These are phyloP conservation scores for Hirschfeldia incana DNA, from an alignment of 345 rosid species.

Conservation along the genomic window DNA sequence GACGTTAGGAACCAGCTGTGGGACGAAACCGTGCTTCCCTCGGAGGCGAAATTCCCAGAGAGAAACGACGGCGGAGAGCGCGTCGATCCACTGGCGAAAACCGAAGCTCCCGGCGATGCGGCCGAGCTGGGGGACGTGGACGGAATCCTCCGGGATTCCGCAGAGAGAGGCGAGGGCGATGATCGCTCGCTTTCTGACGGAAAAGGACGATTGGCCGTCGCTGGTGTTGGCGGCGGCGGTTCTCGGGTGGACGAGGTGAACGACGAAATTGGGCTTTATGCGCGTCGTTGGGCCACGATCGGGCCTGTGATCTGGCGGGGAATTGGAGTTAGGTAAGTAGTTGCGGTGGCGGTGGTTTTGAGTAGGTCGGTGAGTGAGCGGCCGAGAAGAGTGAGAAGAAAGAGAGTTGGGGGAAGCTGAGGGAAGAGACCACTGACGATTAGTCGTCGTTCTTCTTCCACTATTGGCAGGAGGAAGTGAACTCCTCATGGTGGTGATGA, in stretches of 20 bases:
- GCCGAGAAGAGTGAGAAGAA: conserved; percentile 13
- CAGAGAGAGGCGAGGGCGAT: conserved; percentile 17
- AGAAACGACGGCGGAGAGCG: conserved; percentile 43
- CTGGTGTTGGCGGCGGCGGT: background rate
- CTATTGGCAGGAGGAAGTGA: conserved; percentile 25
- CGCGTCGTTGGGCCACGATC: conserved; percentile 15
- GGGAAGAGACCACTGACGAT: conserved; percentile 4
- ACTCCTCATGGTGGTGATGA: conserved; percentile 21
- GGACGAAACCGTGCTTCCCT: conserved; percentile 37
- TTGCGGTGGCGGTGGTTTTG: background rate
- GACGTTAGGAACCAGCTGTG: conserved; percentile 40
- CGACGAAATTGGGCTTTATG: conserved; percentile 34
- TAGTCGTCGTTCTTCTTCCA: conserved; percentile 23
- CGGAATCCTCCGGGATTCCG: conserved; percentile 19
- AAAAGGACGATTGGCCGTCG: background rate
- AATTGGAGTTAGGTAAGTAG: conserved; percentile 31
- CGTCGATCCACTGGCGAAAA: conserved; percentile 47
- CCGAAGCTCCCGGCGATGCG: conserved; percentile 39
- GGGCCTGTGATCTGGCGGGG: conserved; percentile 32
- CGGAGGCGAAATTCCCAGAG: conserved; percentile 52
- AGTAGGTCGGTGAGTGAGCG: conserved; percentile 17
- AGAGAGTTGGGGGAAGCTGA: background rate
- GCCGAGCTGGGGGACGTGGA: conserved; percentile 6
- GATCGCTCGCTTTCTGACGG: conserved; percentile 11
- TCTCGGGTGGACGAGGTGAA: conserved; percentile 29